A percentile compares a stretch with the other conserved stretches of the same genome.
Evolutionary conservation across 2,329 filamentous ascomycete species (phyloP).

Genomic region (Neonectria magnoliae): DNA sequence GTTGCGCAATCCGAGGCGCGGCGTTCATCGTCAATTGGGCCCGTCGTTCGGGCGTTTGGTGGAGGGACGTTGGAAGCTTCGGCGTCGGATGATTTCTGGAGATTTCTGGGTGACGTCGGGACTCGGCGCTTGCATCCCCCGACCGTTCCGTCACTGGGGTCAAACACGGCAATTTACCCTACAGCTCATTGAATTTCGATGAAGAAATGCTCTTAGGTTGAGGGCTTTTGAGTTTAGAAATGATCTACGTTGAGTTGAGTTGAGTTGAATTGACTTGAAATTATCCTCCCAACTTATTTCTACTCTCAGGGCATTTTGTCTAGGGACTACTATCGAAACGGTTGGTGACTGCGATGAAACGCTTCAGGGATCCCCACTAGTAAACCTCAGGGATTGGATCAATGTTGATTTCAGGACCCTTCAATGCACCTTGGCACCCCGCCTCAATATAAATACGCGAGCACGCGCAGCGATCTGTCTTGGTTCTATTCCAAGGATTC

Average conservation of each 20-base stretch:
- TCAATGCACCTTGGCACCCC: background rate
- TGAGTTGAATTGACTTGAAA: no score
- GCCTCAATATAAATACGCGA: background rate
- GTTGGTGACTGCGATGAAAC: background rate
- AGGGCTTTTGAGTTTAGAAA: background rate
- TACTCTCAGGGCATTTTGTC: no score
- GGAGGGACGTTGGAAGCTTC: constrained; percentile 27
- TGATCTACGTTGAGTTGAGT: no score
- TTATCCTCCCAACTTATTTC: no score
- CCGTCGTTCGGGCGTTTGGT: constrained; percentile 14
- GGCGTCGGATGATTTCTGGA: constrained; percentile 39
- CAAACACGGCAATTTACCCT: background rate
- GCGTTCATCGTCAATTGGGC: constrained; percentile 52
- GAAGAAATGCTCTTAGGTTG: background rate
- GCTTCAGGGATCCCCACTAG: background rate
- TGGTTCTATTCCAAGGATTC: background rate
- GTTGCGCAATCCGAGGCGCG: constrained; percentile 50
- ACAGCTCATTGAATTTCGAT: background rate
- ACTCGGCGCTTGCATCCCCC: constrained; percentile 34
- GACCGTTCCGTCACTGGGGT: constrained; percentile 13
- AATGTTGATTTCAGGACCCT: background rate
- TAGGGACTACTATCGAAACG: no score
- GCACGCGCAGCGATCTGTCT: background rate
- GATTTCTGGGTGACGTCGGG: constrained; percentile 41
- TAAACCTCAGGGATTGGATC: background rate